Evolutionary conservation across 1,284 basidiomycete species (phyloP), one percentile per base, ranked within the genome.

Genomic region (Inonotus hispidus): DNA sequence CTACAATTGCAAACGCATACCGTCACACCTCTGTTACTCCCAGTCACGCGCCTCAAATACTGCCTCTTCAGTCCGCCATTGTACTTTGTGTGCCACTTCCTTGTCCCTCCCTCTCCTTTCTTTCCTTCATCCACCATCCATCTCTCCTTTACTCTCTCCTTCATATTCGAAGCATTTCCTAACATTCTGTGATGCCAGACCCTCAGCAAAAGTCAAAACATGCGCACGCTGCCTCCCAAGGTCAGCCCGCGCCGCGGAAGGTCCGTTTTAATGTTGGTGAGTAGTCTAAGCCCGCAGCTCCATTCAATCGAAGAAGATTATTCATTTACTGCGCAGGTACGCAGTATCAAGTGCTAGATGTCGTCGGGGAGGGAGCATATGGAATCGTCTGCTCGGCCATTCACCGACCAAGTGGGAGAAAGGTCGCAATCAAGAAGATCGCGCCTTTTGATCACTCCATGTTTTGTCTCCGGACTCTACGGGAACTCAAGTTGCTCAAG

Each of bases 381-480:
- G 90, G 90, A 43, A 93, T 95, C 67, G 93, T 94, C 67, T 94
- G 91, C 69, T 92, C 90, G 27, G 93, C 93, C 2, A 80, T 93
- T 1, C 92, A 95, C 71, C 74, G 84, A 68, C 87, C 90, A 10
- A 91, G 85, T 58, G 86, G 87, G 54, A 84, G 87, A 58, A 90
- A 90, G 71, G 90, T 93, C 59, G 91, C 91, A 56, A 92, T 92
- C 77, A 93, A 94, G 82, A 93, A 93, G 82, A 93, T 95, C 75
- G 85, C 89, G 5, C 93, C 93, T 0, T 95, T 95, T 66, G 93
- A 95, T 72, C 93, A 95, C 70, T 90, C 90, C 19, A 93, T 95
- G 90, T 95, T 93, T 73, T 92, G 90, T 67, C 76, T 94, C 59
- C 79, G 93, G 50, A 95, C 93, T 0, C 80, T 95, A 54, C 80